Evolutionary conservation across 257 asterid species (phyloP), one percentile per base, ranked within the genome.

Genomic region (Penstemon barbatus): DNA sequence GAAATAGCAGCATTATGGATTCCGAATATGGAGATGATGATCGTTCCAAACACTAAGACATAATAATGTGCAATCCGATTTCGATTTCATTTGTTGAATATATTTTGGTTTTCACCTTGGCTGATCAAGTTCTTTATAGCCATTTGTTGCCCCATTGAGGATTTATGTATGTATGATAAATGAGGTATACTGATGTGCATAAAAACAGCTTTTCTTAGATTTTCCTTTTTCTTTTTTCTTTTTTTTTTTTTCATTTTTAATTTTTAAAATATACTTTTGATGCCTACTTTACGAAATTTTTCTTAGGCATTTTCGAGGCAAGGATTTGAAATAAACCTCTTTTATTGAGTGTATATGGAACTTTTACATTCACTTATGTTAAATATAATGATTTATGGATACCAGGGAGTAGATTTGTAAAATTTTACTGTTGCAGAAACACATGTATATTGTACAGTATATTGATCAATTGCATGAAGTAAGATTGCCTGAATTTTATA

Each of bases 131-230:
- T 69, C 52, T 59, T 12, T 49, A 40, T 41, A 40, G 61, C 42
- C 46, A 43, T 49, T 62, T 68, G 67, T 67, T 59, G 33, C 33
- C 33, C 40, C 72, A 53, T 61, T 40, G 63, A 49, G 71, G 72
- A 49, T 48, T 44, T 3, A 66, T 58, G 58, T 68, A 56, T 25
- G 33, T 50, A 70, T 76, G 74, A 74, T 61, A 52, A 66, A 58
- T 72, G 79, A 66, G 68, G 66, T 54, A 36, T 54, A 52, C 11
- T 70, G 60, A 66, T 57, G 66, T 60, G 69, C 69, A 69, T 38
- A 61, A 44, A 25, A 49, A 66, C 63, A 49, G 55, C 36, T 62
- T 45, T 15, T 57, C 25, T 33, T 56, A 56, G 61, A 12, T 56
- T 33, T 56, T 56, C 19, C 38, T 19, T 56, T 25, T 10, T 10